Percentiles rank a stretch among this genome's conserved stretches.
These are phyloP conservation scores for Geotrichum phurueaensis DNA, from an alignment of 1,139 yeast genomes.

Conservation along the genomic window DNA sequence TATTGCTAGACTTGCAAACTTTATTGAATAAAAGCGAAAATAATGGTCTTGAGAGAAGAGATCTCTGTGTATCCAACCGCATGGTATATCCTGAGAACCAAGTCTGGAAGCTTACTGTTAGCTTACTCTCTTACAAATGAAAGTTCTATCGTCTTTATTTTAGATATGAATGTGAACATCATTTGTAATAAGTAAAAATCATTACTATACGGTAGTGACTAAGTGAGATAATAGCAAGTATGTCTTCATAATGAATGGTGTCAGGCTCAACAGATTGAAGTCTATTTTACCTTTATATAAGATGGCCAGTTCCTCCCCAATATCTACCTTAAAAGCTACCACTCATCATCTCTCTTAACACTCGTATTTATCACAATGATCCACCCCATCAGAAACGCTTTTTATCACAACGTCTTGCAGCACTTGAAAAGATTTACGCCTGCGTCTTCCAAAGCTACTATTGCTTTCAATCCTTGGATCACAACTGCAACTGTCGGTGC, in stretches of 20 bases:
- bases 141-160: neutral
- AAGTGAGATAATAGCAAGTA: neutral
- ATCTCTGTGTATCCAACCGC: neutral
- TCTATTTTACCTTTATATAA: neutral
- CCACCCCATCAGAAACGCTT: neutral
- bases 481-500: conserved; percentile 1
- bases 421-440: neutral
- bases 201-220: neutral
- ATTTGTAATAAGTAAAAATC: neutral
- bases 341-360: neutral
- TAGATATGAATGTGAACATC: neutral
- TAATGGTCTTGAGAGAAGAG: neutral
- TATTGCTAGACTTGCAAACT: neutral
- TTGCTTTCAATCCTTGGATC: neutral
- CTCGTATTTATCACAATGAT: neutral
- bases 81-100: neutral
- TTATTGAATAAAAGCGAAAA: too few species aligned
- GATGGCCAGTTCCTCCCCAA: neutral
- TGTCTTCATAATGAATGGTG: neutral
- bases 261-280: neutral
- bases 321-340: neutral
- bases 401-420: neutral
- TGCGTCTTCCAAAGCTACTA: neutral
- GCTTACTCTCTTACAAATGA: neutral
- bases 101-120: neutral